Evolutionary conservation across 2,329 filamentous ascomycete species (phyloP).

Genomic region (Neurospora sp.): DNA sequence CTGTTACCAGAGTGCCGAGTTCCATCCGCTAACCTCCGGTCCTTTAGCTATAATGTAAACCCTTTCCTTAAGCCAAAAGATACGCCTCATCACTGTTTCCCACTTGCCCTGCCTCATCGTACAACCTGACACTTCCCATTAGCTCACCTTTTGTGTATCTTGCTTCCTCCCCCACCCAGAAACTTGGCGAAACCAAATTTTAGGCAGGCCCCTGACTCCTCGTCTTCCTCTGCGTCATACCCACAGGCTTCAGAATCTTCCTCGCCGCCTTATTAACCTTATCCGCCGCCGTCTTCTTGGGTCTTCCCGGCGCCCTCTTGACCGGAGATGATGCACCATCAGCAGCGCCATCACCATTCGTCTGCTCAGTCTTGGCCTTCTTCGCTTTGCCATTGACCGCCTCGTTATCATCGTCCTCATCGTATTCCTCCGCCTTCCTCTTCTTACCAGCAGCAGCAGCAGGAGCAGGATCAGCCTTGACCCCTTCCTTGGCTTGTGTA

Average conservation of each 20-base stretch:
- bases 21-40: not conserved
- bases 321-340: not conserved
- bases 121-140: not conserved
- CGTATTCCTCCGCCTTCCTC: conserved; percentile 6
- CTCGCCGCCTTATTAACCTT: conserved; percentile 8
- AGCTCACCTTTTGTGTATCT: not conserved
- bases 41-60: not conserved
- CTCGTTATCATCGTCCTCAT: not conserved
- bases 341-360: conserved; percentile 9
- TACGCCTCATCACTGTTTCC: not conserved
- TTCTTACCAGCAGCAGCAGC: not conserved
- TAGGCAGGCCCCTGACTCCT: conserved; percentile 19
- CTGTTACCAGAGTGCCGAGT: not conserved
- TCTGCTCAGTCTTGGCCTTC: not conserved
- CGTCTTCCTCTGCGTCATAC: conserved; percentile 17
- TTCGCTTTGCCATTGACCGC: not conserved
- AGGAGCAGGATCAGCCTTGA: not conserved
- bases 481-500: not conserved
- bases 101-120: not conserved
- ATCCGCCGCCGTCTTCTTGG: conserved; percentile 23
- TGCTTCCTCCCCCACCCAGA: not conserved
- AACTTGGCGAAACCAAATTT: not conserved
- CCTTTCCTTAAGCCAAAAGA: not conserved
- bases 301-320: conserved; percentile 24
- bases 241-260: conserved; percentile 9